Conservation (phyloP, 352 stramenopile genomes). For the Elongisporangium undulatum region DNA sequence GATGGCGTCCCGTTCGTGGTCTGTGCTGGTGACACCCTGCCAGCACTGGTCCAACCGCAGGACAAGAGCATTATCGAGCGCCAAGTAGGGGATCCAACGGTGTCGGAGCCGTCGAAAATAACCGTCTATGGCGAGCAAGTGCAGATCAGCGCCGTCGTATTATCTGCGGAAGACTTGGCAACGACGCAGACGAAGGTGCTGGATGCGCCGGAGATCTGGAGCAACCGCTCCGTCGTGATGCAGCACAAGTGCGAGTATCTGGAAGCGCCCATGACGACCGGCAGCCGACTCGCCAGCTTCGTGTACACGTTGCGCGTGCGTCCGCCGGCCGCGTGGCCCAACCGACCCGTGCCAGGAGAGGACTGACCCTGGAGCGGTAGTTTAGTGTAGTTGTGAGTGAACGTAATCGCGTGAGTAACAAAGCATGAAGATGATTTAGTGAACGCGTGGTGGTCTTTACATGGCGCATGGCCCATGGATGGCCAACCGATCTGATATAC, state of each 20-base stretch:
- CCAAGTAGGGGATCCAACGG: background rate
- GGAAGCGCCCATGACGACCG: slow-evolving; percentile 29
- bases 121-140: background rate
- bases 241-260: slow-evolving; percentile 21
- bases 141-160: background rate
- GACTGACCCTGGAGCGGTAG: background rate
- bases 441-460: too few relatives aligned
- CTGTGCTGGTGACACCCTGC: slow-evolving; percentile 29
- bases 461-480: too few relatives aligned
- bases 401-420: background rate
- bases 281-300: slow-evolving; percentile 8
- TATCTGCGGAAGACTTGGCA: background rate
- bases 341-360: background rate
- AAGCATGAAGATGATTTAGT: too few relatives aligned
- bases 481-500: too few relatives aligned
- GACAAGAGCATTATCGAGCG: background rate
- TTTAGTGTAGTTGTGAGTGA: background rate
- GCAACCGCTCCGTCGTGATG: background rate
- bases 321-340: background rate
- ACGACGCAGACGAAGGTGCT: background rate
- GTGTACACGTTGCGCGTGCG: background rate
- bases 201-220: background rate
- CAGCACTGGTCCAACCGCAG: background rate
- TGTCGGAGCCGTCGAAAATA: background rate
- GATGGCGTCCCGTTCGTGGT: slow-evolving; percentile 21